Evolutionary conservation across 208 protist species (phyloP), one percentile per base, ranked within the genome.

Genomic region (Wallacemonas collosoma): DNA sequence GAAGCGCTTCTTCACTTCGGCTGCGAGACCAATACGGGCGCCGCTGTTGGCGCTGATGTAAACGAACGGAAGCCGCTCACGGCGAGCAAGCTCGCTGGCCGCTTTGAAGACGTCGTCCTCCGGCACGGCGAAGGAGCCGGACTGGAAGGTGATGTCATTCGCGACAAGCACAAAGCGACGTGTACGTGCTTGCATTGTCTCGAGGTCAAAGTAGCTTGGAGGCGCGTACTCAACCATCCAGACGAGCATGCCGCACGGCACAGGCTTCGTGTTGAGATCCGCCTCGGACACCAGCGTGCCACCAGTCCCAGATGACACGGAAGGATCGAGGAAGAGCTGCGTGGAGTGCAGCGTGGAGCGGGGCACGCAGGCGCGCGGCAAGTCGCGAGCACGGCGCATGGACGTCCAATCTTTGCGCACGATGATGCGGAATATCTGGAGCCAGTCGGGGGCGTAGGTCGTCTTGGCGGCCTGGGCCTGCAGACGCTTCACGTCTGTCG

Each of bases 141-240:
- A 95, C 85, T 97, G 80, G 68, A 98, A 90, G 7, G 98, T 99
- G 68, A 99, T 99, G 86, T 99, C 98, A 78, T 99, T 99, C 48
- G 97, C 92, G 62, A 99, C 98, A n/a, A 99, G 76, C n/a, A 99
- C 88, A 2, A 99, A 72, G 17, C 92, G 77, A 39, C 97, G 83
- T 55, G 86, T 91, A 53, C 70, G 55, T 2, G 62, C 71, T 11
- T 43, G 69, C n/a, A 72, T 43, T 8, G 51, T 54, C 5, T 89
- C 83, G 26, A 71, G 3, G 48, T 93, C 72, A 54, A 82, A 91
- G 76, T 90, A 99, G 76, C 91, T 88, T 3, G 98, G 97, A 26
- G 98, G 98, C 6, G 75, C 73, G 44, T 99, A 78, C 17, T 82
- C 86, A 8, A 98, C 54, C 50, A 85, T 68, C 97, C 97, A 99